These are phyloP conservation scores for Dispira parvispora DNA, from an alignment of 192 early-diverging fungal species.

Conservation along the genomic window DNA sequence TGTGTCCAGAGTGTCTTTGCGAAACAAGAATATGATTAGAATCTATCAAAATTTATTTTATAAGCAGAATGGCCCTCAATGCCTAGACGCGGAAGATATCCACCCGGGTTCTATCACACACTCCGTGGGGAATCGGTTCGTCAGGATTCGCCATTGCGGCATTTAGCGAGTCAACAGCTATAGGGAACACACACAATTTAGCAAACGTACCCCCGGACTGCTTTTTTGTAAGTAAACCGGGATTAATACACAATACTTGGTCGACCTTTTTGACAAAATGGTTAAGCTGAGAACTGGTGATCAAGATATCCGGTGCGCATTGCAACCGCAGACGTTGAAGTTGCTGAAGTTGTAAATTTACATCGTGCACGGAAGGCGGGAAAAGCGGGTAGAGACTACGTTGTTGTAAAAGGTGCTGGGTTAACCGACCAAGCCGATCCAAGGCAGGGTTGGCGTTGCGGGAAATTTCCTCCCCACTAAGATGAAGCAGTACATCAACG, in stretches of 20 bases:
- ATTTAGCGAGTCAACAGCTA: no score
- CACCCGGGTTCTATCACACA: no score
- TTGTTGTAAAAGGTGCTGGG: slow-evolving; percentile 64
- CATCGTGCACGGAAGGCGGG: slow-evolving; percentile 32
- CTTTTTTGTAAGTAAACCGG: slow-evolving; percentile 53
- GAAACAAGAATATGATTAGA: no score
- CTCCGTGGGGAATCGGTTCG: no score
- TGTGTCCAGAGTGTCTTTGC: no score
- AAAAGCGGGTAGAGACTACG: slow-evolving; percentile 79
- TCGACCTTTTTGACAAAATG: slow-evolving; percentile 56
- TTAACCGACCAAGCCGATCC: slow-evolving; percentile 55
- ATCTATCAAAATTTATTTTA: no score
- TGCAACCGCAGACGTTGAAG: slow-evolving; percentile 17
- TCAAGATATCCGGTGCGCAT: slow-evolving; percentile 66
- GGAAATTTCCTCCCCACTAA: slow-evolving; percentile 49
- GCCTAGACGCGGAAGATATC: no score
- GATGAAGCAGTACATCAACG: slow-evolving; percentile 55
- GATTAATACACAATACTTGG: slow-evolving; percentile 68
- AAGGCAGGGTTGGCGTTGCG: slow-evolving; percentile 20
- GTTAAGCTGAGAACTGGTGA: slow-evolving; percentile 57
- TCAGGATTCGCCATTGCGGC: no score
- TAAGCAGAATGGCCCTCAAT: no score
- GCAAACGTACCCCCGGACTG: slow-evolving; percentile 71
- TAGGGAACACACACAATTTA: slow-evolving; percentile 48
- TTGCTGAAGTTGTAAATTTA: slow-evolving; percentile 18